Percentiles rank a stretch among this genome's conserved stretches.
Conservation (phyloP, 208 protist species). For the Wallacemonas collosoma region DNA sequence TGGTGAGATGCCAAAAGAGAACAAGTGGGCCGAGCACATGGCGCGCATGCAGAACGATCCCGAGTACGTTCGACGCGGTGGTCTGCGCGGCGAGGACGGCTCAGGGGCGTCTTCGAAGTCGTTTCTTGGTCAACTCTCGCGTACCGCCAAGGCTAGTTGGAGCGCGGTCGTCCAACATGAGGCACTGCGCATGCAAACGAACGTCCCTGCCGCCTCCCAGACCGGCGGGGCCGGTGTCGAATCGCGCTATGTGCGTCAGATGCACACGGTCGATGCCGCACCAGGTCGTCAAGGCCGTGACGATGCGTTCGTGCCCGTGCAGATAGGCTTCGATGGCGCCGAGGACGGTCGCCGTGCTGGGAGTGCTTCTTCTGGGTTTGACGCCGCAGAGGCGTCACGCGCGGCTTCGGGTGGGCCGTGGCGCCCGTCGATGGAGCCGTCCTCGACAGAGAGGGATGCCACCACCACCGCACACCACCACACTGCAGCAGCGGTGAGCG, state of each 20-base stretch:
- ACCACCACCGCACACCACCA: neutral
- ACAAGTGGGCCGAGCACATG: constrained; percentile 43
- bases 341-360: neutral
- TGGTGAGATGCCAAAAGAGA: constrained; percentile 50
- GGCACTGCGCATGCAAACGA: constrained; percentile 13
- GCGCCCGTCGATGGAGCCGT: neutral
- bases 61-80: constrained; percentile 15
- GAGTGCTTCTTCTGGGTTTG: neutral
- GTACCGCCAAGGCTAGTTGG: constrained; percentile 26
- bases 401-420: neutral
- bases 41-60: constrained; percentile 23
- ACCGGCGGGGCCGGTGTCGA: neutral
- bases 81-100: neutral
- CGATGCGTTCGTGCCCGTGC: neutral
- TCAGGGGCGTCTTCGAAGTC: constrained; percentile 9
- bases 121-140: constrained; percentile 28
- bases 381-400: neutral
- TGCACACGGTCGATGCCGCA: neutral
- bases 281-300: neutral
- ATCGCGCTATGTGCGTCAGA: neutral
- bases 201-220: neutral
- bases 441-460: neutral
- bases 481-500: neutral
- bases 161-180: constrained; percentile 26
- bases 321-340: neutral